Percentiles rank a stretch among this genome's conserved stretches.
Evolutionary conservation across 805 yeast species (phyloP).

Genomic region (Wickerhamomyces strasburgensis): DNA sequence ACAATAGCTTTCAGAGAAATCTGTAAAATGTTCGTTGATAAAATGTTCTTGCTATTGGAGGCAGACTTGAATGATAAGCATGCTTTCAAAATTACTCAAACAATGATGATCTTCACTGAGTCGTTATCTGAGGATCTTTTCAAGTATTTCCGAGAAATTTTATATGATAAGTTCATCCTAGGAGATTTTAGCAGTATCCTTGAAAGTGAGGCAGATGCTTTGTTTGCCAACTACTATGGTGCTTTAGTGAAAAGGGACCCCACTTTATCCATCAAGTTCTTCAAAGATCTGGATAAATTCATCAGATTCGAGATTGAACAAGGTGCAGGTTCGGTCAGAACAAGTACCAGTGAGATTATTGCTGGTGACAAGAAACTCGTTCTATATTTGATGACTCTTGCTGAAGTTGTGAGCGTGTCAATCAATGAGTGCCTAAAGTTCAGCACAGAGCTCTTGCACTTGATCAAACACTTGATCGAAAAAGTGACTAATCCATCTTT

Average conservation of each 20-base stretch:
- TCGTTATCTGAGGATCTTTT: conserved; percentile 57
- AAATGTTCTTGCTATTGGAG: conserved; percentile 61
- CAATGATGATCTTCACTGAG: conserved; percentile 48
- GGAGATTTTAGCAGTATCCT: conserved; percentile 47
- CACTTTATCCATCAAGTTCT: conserved; percentile 20
- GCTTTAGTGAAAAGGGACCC: conserved; percentile 58
- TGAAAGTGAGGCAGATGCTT: conserved; percentile 55
- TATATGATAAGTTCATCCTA: conserved; percentile 37
- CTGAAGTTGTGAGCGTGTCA: conserved; percentile 68
- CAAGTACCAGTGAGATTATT: conserved; percentile 53
- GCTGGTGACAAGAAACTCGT: conserved; percentile 76
- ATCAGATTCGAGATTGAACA: conserved; percentile 64
- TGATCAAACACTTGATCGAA: conserved; percentile 26
- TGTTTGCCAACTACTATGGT: conserved; percentile 69
- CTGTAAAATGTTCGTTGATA: conserved; percentile 48
- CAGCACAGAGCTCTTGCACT: conserved; percentile 39
- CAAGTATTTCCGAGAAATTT: conserved; percentile 34
- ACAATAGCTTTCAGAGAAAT: conserved; percentile 65
- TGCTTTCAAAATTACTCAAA: conserved; percentile 35
- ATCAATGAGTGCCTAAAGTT: conserved; percentile 43
- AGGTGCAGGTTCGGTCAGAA: conserved; percentile 76
- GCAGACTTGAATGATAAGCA: conserved; percentile 34
- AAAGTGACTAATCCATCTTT: conserved; percentile 46
- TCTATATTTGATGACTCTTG: conserved; percentile 64
- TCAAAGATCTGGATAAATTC: conserved; percentile 29